Conservation (phyloP, 129 eudicot genomes). For the Kitagawia praeruptora region DNA sequence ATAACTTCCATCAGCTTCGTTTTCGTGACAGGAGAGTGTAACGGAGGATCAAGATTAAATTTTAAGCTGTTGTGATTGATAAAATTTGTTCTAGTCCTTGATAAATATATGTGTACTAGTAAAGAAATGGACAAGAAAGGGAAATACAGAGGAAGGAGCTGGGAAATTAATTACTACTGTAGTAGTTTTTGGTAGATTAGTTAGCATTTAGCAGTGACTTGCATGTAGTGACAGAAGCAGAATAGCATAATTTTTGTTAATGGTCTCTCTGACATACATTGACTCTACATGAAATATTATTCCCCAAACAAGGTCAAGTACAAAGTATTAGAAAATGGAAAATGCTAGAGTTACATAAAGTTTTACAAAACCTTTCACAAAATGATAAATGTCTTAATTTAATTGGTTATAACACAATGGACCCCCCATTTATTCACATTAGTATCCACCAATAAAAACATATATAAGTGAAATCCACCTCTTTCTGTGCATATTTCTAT, state of each 20-base stretch:
- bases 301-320: background rate
- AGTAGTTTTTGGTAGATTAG: background rate
- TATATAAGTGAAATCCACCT: no score
- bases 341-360: no score
- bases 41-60: background rate
- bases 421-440: no score
- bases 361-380: no score
- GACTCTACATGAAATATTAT: no score
- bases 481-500: no score
- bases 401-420: no score
- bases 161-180: background rate
- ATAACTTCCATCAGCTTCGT: constrained; percentile 14
- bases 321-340: background rate
- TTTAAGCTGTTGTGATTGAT: background rate
- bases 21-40: background rate
- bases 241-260: background rate
- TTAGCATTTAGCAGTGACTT: background rate
- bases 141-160: background rate
- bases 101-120: background rate
- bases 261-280: background rate
- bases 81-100: background rate
- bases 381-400: background rate
- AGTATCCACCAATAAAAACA: no score
- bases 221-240: background rate
- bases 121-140: background rate